phyloP scores from a whole-genome alignment of 176 grass and related monocot species.

The Miscanthus lutarioriparius region DNA sequence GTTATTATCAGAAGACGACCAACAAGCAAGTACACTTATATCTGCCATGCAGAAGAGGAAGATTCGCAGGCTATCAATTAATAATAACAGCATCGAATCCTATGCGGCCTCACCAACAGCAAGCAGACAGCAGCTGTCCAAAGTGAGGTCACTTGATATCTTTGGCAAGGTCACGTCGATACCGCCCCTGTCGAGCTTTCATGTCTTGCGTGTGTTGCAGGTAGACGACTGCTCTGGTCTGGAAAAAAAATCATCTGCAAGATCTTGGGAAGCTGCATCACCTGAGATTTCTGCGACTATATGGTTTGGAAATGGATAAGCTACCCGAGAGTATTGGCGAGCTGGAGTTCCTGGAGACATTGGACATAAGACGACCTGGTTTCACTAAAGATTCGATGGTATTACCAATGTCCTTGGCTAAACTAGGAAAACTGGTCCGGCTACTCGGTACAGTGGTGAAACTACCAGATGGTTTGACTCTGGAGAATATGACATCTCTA shows the following conservation, averaged over 20 bases:
- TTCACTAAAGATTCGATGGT: too few species aligned
- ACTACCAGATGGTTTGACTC: too few species aligned
- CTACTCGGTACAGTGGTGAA: too few species aligned
- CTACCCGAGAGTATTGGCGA: neutral
- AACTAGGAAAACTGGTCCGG: too few species aligned
- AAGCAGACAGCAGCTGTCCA: neutral
- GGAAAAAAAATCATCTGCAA: neutral
- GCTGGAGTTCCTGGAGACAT: neutral
- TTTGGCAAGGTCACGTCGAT: neutral
- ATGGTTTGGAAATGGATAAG: neutral
- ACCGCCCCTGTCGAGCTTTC: neutral
- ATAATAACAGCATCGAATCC: neutral
- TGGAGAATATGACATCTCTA: too few species aligned
- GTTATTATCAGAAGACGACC: too few species aligned
- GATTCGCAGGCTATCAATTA: neutral
- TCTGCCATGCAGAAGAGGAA: too few species aligned
- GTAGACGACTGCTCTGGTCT: neutral
- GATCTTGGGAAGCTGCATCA: neutral
- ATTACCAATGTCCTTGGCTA: too few species aligned
- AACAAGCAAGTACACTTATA: too few species aligned
- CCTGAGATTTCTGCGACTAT: neutral
- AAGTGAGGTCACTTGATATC: slow-evolving; percentile 10
- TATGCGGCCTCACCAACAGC: neutral
- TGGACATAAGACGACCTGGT: neutral
- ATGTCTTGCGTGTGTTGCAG: neutral